Evolutionary conservation across 202 grass and related monocot species (phyloP).

Genomic region (Zoysia matrella): DNA sequence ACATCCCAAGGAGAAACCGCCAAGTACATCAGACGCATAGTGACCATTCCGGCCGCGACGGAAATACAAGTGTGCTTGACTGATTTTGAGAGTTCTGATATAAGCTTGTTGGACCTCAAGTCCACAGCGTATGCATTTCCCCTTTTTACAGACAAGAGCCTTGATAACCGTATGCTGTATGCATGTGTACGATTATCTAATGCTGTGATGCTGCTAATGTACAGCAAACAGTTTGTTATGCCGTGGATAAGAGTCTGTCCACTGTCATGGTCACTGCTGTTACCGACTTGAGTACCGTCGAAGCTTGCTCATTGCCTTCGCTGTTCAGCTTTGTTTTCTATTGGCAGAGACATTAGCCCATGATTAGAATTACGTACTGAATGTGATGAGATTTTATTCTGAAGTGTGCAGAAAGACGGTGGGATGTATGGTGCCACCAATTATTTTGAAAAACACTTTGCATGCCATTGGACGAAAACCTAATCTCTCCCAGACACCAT

Average conservation of each 20-base stretch:
- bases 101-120: not conserved
- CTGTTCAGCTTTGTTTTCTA: not conserved
- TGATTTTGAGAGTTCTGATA: not conserved
- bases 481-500: not conserved
- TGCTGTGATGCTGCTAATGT: not conserved
- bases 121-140: slow-evolving; percentile 8
- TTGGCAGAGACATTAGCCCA: not conserved
- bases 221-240: slow-evolving; percentile 15
- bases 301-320: not conserved
- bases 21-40: slow-evolving; percentile 49
- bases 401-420: not conserved
- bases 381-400: not conserved
- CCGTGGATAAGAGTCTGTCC: slow-evolving; percentile 17
- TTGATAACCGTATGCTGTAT: slow-evolving; percentile 2
- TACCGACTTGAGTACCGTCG: not conserved
- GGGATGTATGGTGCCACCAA: no score
- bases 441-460: not conserved
- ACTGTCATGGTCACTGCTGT: slow-evolving; percentile 16
- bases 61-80: not conserved
- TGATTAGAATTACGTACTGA: not conserved
- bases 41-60: not conserved
- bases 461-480: not conserved
- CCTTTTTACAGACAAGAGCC: slow-evolving; percentile 23
- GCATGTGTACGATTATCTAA: slow-evolving; percentile 17
- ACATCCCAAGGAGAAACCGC: slow-evolving; percentile 90